These are phyloP conservation scores for Phytophthora fragariae DNA, from an alignment of 352 stramenopile species.

Conservation along the genomic window DNA sequence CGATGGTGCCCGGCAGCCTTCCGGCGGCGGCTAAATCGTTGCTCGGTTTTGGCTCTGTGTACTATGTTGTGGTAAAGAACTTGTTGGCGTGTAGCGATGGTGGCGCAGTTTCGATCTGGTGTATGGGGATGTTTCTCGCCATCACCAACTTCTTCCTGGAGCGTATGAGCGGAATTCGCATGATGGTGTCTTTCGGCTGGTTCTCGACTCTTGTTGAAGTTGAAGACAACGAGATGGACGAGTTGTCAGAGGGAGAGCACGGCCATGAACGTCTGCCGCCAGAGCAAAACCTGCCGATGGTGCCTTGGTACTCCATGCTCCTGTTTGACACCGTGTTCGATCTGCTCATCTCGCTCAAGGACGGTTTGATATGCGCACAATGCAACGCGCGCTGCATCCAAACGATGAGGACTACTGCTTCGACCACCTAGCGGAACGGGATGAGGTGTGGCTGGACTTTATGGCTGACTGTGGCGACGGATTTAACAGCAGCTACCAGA, in stretches of 20 bases:
- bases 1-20: no score
- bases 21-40: no score
- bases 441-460: slow-evolving; percentile 95
- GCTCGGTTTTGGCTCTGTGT: background rate
- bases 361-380: slow-evolving; percentile 89
- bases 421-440: slow-evolving; percentile 77
- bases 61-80: background rate
- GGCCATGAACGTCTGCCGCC: slow-evolving; percentile 70
- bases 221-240: slow-evolving; percentile 55
- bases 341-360: slow-evolving; percentile 93
- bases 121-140: slow-evolving; percentile 77
- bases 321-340: slow-evolving; percentile 93
- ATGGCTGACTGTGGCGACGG: slow-evolving; percentile 94
- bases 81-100: background rate
- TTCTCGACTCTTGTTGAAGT: slow-evolving; percentile 43
- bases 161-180: slow-evolving; percentile 77
- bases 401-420: slow-evolving; percentile 82
- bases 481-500: slow-evolving; percentile 95
- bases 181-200: slow-evolving; percentile 85
- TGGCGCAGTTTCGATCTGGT: slow-evolving; percentile 74
- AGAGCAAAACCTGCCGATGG: slow-evolving; percentile 90
- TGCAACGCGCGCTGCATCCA: slow-evolving; percentile 88
- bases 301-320: slow-evolving; percentile 95
- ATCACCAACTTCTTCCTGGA: slow-evolving; percentile 90
- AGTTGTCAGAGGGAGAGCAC: slow-evolving; percentile 49